phyloP scores from a whole-genome alignment of 768 basidiomycete species.

The Tylopilus balloui region DNA sequence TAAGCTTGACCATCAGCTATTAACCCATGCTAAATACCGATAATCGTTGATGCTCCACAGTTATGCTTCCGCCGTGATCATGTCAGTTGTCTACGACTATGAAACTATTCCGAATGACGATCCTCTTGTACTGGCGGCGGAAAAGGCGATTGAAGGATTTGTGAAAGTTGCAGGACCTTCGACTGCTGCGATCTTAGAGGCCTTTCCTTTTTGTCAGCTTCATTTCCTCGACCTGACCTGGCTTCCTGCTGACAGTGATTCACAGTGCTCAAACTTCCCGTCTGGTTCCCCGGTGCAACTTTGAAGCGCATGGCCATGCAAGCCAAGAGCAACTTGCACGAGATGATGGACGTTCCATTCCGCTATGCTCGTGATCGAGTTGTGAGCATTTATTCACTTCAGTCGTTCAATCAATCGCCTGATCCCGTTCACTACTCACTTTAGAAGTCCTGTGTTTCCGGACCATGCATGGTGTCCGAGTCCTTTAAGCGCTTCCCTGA shows the following conservation, averaged over 20 bases:
- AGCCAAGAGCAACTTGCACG: constrained; percentile 26
- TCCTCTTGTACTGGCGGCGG: constrained; percentile 28
- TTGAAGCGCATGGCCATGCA: constrained; percentile 28
- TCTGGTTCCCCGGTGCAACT: constrained; percentile 36
- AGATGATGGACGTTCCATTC: constrained; percentile 31
- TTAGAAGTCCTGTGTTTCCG: constrained; percentile 21
- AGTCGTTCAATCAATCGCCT: neutral
- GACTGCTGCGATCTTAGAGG: constrained; percentile 26
- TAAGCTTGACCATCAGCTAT: constrained; percentile 12
- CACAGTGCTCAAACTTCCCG: constrained; percentile 28
- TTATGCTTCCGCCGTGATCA: constrained; percentile 30
- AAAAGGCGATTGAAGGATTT: constrained; percentile 27
- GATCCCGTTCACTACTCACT: neutral
- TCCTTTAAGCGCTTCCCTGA: constrained; percentile 22
- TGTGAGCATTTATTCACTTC: constrained; percentile 9
- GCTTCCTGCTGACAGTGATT: constrained; percentile 13
- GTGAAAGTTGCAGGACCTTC: constrained; percentile 23
- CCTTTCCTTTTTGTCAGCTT: constrained; percentile 31
- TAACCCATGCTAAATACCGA: neutral
- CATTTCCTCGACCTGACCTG: constrained; percentile 1
- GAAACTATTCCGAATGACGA: constrained; percentile 27
- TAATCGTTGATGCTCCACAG: constrained; percentile 15
- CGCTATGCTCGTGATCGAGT: constrained; percentile 26
- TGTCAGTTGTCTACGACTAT: constrained; percentile 33
- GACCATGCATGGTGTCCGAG: constrained; percentile 29